Percentiles rank a stretch among this genome's conserved stretches.
phyloP scores from a whole-genome alignment of 1,284 basidiomycete genomes.

The Boletus albobrunnescens region DNA sequence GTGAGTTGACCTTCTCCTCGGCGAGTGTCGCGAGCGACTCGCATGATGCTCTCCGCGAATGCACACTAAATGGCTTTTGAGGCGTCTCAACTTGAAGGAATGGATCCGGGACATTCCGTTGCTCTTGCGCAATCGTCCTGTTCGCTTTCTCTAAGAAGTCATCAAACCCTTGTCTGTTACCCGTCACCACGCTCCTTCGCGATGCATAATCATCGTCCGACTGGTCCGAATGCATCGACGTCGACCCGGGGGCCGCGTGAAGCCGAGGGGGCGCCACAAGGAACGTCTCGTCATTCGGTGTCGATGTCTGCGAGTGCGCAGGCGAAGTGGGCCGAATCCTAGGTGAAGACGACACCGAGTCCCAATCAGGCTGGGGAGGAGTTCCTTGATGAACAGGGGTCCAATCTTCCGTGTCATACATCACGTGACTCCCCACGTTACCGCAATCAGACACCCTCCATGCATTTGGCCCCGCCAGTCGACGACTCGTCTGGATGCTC shows the following conservation, averaged over 20 bases:
- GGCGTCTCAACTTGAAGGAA: conserved; percentile 61
- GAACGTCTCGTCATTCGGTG: conserved; percentile 35
- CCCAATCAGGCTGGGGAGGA: conserved; percentile 55
- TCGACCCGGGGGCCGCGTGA: conserved; percentile 18
- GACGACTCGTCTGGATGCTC: conserved; percentile 70
- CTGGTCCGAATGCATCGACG: conserved; percentile 27
- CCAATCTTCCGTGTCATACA: conserved; percentile 54
- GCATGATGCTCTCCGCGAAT: conserved; percentile 75
- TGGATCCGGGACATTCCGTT: conserved; percentile 74
- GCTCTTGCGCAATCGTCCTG: conserved; percentile 72
- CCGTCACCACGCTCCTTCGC: conserved; percentile 35
- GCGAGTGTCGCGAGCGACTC: conserved; percentile 87
- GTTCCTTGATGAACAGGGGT: conserved; percentile 48
- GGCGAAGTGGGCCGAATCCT: conserved; percentile 40
- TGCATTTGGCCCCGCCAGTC: conserved; percentile 64
- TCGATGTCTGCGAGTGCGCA: conserved; percentile 45
- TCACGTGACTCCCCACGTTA: conserved; percentile 40
- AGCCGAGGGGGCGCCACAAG: conserved; percentile 27
- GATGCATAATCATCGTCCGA: conserved; percentile 57
- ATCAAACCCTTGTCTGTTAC: conserved; percentile 50
- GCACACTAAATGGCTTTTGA: conserved; percentile 70
- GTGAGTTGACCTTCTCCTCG: conserved; percentile 84
- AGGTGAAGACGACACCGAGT: conserved; percentile 32
- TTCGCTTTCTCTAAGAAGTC: conserved; percentile 85
- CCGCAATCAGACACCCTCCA: conserved; percentile 76